A percentile compares a stretch with the other conserved stretches of the same genome.
Conservation (phyloP, 345 rosid species). For the Viola odorata region DNA sequence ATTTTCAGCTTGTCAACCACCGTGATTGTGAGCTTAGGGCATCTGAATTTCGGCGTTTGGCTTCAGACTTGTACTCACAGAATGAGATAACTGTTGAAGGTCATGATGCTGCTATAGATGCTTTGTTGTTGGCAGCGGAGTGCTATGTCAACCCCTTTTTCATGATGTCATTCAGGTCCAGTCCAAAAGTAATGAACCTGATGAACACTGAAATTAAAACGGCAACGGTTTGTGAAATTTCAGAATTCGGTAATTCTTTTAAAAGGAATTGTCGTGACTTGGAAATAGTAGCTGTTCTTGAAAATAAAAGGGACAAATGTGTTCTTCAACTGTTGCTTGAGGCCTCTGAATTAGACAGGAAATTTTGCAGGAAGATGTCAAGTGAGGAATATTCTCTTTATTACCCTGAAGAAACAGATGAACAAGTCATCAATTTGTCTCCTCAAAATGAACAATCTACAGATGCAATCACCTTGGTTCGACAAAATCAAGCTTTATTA, state of each 20-base stretch:
- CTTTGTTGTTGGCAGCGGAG: constrained; percentile 82
- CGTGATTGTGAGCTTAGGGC: constrained; percentile 72
- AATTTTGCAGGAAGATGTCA: constrained; percentile 24
- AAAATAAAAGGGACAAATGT: constrained; percentile 59
- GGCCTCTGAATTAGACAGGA: constrained; percentile 67
- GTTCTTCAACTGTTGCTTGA: constrained; percentile 64
- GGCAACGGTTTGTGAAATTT: constrained; percentile 24
- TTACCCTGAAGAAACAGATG: constrained; percentile 38
- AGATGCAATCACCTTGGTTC: constrained; percentile 72
- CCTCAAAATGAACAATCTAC: constrained; percentile 42
- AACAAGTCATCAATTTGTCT: constrained; percentile 42
- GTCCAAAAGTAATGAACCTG: constrained; percentile 21
- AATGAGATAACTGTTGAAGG: constrained; percentile 50
- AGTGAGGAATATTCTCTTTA: constrained; percentile 29
- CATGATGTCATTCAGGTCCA: constrained; percentile 41
- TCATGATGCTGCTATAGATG: constrained; percentile 80
- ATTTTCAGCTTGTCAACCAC: constrained; percentile 49
- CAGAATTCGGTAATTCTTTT: constrained; percentile 27
- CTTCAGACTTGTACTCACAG: constrained; percentile 56
- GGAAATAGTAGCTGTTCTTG: constrained; percentile 50
- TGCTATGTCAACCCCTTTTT: constrained; percentile 81
- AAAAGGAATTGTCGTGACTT: constrained; percentile 27
- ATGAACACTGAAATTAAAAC: constrained; percentile 17
- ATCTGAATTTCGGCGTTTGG: constrained; percentile 68
- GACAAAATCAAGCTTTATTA: constrained; percentile 65